Evolutionary conservation across 345 rosid species (phyloP), one percentile per base, ranked within the genome.

Genomic region (Eucalyptus virginea): DNA sequence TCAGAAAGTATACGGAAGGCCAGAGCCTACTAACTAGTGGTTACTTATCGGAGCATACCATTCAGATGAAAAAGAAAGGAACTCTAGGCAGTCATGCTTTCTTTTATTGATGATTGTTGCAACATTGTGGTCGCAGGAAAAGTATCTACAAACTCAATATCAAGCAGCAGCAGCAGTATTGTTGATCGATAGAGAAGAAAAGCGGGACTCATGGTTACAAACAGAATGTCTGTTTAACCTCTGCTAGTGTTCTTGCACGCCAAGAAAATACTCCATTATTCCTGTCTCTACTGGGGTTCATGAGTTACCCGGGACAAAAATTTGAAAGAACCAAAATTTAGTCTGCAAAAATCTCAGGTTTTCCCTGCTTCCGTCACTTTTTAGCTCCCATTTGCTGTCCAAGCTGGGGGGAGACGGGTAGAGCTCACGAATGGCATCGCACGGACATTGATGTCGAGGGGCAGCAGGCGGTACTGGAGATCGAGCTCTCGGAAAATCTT

Each of bases 401-500:
- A 88, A 77, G 91, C 69, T 4, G 91, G 90, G 30, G 98, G 97
- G 72, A 91, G 62, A 80, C 96, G 92, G 54, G 86, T 91, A 3
- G 95, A 94, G 88, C 88, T 89, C 45, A 89, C 14, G 4, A 90
- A 65, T 51, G 98, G 99, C 92, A 94, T 87, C 49, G 92, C 81
- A 30, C 87, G 90, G 48, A 96, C 89, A 69, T 95, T 97, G 93
- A 97, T 94, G 90, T 94, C 97, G 44, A 94, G 88, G 4, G 99
- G 99, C 24, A 91, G 85, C 92, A 96, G 81, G 5, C 98, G 96
- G 88, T 93, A 95, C 58, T 95, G 95, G 62, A 96, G 89, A 91
- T 96, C 99, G 86, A 95, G 94, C 67, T 98, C 99, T 86, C 89
- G 91, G 89, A 98, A 93, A 21, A 94, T 94, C 92, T 91, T 95